phyloP scores from a whole-genome alignment of 2,329 filamentous ascomycete species.

The Pseudogymnoascus sp. region DNA sequence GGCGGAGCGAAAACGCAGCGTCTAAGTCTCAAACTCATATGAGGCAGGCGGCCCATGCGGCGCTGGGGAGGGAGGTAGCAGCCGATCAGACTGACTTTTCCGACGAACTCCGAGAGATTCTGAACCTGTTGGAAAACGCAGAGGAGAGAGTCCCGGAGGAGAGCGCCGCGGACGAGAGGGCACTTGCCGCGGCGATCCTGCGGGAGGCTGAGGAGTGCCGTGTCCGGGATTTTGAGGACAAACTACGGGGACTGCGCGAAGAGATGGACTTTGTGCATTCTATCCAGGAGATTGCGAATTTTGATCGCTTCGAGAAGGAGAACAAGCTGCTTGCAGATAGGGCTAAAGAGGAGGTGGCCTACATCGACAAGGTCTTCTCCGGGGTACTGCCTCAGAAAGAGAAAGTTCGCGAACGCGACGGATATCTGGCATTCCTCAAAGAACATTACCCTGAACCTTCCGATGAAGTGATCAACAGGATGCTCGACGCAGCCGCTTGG shows the following conservation, averaged over 20 bases:
- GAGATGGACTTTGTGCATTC: conserved; percentile 8
- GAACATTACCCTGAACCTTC: not conserved
- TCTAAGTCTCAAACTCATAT: conserved; percentile 11
- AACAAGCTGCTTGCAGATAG: not conserved
- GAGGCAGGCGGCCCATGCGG: conserved; percentile 17
- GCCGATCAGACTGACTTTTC: not conserved
- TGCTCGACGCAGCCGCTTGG: not conserved
- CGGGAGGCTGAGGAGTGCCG: conserved; percentile 19
- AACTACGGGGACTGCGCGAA: not conserved
- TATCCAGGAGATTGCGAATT: not conserved
- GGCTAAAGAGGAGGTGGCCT: not conserved
- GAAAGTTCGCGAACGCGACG: not conserved
- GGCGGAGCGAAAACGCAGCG: conserved; percentile 26
- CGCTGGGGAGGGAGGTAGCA: conserved; percentile 28
- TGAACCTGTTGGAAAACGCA: conserved; percentile 40
- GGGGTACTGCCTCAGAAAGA: not conserved
- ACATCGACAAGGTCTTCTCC: not conserved
- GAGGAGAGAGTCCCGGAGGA: conserved; percentile 38
- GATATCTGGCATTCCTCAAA: not conserved
- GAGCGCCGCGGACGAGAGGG: conserved; percentile 25
- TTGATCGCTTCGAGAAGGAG: not conserved
- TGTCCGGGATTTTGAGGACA: not conserved
- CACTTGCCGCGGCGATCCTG: conserved; percentile 26
- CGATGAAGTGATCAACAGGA: not conserved
- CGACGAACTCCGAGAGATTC: conserved; percentile 26